These are phyloP conservation scores for Ophiostoma perfectum DNA, from an alignment of 2,329 filamentous ascomycete genomes.

Conservation along the genomic window DNA sequence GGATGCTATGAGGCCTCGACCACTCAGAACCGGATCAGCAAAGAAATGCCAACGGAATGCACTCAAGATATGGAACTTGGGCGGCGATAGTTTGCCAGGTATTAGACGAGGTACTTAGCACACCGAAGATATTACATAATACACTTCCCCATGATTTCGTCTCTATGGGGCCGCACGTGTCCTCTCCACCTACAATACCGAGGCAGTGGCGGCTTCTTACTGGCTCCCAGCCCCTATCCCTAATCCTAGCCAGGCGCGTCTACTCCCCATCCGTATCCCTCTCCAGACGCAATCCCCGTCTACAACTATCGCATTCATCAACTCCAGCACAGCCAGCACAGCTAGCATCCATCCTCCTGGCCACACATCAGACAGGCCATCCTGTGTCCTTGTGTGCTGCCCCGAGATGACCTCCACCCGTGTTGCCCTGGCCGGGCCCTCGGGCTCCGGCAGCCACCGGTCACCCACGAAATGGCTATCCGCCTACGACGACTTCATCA, in stretches of 20 bases:
- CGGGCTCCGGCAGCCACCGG: conserved; percentile 4
- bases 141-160: background rate
- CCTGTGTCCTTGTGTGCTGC: no score
- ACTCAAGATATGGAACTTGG: background rate
- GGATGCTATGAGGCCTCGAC: background rate
- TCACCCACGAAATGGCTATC: conserved; percentile 61
- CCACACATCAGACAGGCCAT: background rate
- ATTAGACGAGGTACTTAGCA: no score
- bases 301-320: background rate
- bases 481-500: conserved; percentile 84
- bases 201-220: conserved; percentile 7
- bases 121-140: background rate
- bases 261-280: background rate
- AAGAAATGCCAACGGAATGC: no score
- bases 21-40: background rate
- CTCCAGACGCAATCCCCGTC: background rate
- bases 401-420: conserved; percentile 13
- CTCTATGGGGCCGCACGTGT: background rate
- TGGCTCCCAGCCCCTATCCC: conserved; percentile 6
- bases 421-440: background rate
- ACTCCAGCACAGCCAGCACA: background rate
- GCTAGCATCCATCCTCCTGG: background rate
- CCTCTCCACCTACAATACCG: background rate
- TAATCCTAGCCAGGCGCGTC: conserved; percentile 9
- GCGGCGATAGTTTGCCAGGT: no score